These are phyloP conservation scores for Nadsonia fulvescens DNA, from an alignment of 805 yeast species.

Conservation along the genomic window DNA sequence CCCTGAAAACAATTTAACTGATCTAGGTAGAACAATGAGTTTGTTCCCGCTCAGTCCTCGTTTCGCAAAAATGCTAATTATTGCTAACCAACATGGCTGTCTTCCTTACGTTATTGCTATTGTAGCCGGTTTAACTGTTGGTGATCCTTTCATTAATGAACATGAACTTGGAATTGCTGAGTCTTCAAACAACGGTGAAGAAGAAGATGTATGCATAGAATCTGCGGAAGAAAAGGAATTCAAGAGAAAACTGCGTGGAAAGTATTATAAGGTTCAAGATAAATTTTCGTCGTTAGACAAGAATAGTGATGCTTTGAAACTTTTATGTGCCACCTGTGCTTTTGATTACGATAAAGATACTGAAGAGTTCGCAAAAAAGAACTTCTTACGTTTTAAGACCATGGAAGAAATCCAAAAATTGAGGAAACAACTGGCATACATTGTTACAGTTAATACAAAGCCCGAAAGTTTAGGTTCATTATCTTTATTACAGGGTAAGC, in stretches of 20 bases:
- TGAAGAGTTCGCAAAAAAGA: slow-evolving; percentile 30
- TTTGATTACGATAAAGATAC: slow-evolving; percentile 42
- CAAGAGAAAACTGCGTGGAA: slow-evolving; percentile 26
- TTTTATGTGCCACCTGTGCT: slow-evolving; percentile 75
- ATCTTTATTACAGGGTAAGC: slow-evolving; percentile 26
- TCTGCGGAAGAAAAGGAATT: slow-evolving; percentile 20
- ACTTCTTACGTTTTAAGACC: slow-evolving; percentile 58
- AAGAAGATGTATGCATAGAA: slow-evolving; percentile 11
- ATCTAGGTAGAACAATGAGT: slow-evolving; percentile 72
- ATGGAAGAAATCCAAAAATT: slow-evolving; percentile 76
- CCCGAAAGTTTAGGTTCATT: slow-evolving; percentile 22
- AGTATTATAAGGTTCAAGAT: slow-evolving; percentile 39
- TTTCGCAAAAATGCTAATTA: slow-evolving; percentile 72
- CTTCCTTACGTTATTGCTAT: slow-evolving; percentile 78
- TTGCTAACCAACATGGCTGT: slow-evolving; percentile 77
- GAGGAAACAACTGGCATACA: slow-evolving; percentile 58
- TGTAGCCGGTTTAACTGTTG: slow-evolving; percentile 84
- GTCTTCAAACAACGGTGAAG: slow-evolving; percentile 14
- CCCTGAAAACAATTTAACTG: slow-evolving; percentile 40
- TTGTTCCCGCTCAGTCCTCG: slow-evolving; percentile 87
- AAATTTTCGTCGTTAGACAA: slow-evolving; percentile 52
- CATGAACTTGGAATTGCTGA: slow-evolving; percentile 44
- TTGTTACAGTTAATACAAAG: slow-evolving; percentile 41
- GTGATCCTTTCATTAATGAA: slow-evolving; percentile 72
- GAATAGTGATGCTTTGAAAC: slow-evolving; percentile 54